These are phyloP conservation scores for Raffaelea deltoideospora DNA, from an alignment of 2,329 filamentous ascomycete species.

Conservation along the genomic window DNA sequence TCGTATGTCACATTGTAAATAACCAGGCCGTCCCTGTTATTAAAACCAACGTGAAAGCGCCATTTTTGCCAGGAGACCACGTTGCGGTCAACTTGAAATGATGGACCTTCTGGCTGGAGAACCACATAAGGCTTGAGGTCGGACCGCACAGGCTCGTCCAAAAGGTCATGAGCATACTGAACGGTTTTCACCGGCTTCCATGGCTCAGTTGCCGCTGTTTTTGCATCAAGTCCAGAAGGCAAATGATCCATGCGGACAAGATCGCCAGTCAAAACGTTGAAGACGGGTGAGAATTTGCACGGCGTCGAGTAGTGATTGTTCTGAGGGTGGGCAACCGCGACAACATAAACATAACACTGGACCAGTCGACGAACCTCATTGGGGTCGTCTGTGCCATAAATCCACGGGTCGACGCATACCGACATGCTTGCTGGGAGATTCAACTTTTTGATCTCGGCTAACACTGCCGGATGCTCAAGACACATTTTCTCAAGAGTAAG, in stretches of 20 bases:
- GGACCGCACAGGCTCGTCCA: too few relatives aligned
- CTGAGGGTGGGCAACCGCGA: background rate
- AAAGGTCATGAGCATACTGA: too few relatives aligned
- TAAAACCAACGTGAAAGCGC: constrained; percentile 55
- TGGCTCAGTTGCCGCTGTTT: background rate
- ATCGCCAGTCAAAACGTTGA: background rate
- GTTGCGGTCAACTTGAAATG: too few relatives aligned
- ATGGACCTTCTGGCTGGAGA: too few relatives aligned
- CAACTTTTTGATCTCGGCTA: background rate
- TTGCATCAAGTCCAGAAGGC: background rate
- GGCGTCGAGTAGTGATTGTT: background rate
- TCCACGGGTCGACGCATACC: background rate
- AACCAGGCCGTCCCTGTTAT: constrained; percentile 53
- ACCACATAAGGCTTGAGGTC: too few relatives aligned
- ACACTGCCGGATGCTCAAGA: background rate
- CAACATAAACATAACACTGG: background rate
- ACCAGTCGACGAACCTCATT: background rate
- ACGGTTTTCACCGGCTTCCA: too few relatives aligned
- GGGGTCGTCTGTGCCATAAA: background rate
- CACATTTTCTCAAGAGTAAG: background rate
- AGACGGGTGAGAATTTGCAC: background rate
- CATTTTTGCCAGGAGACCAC: constrained; percentile 64
- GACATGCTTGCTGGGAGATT: background rate
- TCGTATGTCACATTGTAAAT: constrained; percentile 57
- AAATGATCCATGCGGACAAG: background rate